A percentile compares a stretch with the other conserved stretches of the same genome.
These are phyloP conservation scores for Leccinum subtestaceum DNA, from an alignment of 768 basidiomycete species.

Conservation along the genomic window DNA sequence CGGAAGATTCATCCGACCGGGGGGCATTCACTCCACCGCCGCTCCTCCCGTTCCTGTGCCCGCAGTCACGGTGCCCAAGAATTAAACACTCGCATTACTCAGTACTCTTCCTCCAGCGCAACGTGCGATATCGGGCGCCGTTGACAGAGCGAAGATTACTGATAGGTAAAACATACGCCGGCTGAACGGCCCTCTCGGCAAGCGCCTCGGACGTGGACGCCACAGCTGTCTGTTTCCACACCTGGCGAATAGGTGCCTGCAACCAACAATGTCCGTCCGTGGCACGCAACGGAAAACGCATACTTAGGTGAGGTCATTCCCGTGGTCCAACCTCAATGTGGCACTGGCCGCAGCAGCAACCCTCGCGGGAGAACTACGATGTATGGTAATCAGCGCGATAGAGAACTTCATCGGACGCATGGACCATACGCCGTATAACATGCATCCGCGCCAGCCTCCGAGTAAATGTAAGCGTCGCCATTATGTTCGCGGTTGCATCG, in stretches of 20 bases:
- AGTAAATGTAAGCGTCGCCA: background rate
- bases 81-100: background rate
- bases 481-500: background rate
- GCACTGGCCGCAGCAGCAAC: background rate
- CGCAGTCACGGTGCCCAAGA: background rate
- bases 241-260: too few relatives aligned
- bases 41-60: background rate
- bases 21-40: background rate
- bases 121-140: background rate
- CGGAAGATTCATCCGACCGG: background rate
- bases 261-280: too few relatives aligned
- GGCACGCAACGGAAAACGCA: too few relatives aligned
- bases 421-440: too few relatives aligned
- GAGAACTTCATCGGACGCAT: background rate
- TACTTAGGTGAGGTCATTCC: too few relatives aligned
- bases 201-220: too few relatives aligned
- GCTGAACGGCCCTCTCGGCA: too few relatives aligned
- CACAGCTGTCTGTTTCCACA: too few relatives aligned
- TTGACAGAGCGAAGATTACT: background rate
- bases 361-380: background rate
- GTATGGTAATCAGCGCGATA: background rate
- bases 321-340: too few relatives aligned
- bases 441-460: background rate
- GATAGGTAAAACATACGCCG: background rate
- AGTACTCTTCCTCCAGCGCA: background rate